Base-by-base conservation (phyloP, 352 stramenopile species). In the Thalassiosira livingstoniorum region DNA sequence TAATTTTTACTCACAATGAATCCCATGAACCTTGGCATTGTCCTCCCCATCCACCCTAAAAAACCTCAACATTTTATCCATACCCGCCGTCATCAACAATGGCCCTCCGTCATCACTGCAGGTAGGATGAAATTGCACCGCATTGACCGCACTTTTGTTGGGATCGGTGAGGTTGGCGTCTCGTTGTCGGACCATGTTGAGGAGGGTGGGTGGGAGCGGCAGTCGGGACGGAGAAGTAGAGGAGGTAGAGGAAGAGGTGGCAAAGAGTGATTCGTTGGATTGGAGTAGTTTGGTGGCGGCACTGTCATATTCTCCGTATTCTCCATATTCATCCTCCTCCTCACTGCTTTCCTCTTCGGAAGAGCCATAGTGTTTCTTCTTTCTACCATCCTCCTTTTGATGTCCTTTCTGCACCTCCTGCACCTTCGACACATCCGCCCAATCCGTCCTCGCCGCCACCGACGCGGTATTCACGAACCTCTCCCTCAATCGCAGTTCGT, bases 61-160 rank as follows among this genome's bases (percentile, higher is more conserved):
- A 62, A 94, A 94, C 39, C 87, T 64, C 34, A 94, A 60, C 21
- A 83, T 92, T 68, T 91, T 92, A 71, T 94, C 90, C 35, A 94
- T 75, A 25, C 90, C 90, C 34, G 86, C 87, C 35, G 87, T 94
- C 71, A 94, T 83, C 57, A 94, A 32, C 0, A 93, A 73, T 11
- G 87, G 87, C 65, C 71, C 23, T 11, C 90, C 86, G 51, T 87
- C 78, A 73, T 92, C 80, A 4, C 4, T n/a, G 21, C n/a, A 88
- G 31, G 47, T 71, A 27, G 87, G 86, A 69, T 94, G 86, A 80
- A 94, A 94, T 47, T 91, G 64, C 3, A 90, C 75, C n/a, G 66
- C 81, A 75, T 81, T 80, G 7, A 94, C 66, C 11, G 85, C 85
- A 34, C 86, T 78, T 34, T 85, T 75, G 61, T 87, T 91, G 5